Evolutionary conservation across 495 filamentous ascomycete species (phyloP).

Genomic region (Thozetella sp.): DNA sequence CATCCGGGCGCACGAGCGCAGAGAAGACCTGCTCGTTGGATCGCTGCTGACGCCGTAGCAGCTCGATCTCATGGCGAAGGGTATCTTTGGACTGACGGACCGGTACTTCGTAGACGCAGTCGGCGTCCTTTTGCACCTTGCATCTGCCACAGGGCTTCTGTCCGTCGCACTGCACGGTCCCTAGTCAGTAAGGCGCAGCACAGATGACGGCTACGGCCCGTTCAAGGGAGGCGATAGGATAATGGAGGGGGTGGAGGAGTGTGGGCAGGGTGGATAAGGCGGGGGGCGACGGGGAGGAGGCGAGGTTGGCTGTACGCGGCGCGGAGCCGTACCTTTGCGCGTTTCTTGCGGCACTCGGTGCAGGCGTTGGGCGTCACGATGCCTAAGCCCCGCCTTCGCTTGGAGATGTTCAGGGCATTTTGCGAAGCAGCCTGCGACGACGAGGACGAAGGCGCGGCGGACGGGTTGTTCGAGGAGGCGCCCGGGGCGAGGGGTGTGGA

Average conservation of each 20-base stretch:
- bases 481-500: slow-evolving; percentile 11
- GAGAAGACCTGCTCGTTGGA: slow-evolving; percentile 45
- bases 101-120: slow-evolving; percentile 55
- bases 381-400: slow-evolving; percentile 49
- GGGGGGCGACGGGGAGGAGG: background rate
- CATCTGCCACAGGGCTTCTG: slow-evolving; percentile 53
- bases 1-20: slow-evolving; percentile 41
- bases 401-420: slow-evolving; percentile 26
- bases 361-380: slow-evolving; percentile 58
- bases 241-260: background rate
- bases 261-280: background rate
- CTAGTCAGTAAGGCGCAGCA: background rate
- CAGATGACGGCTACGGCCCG: background rate
- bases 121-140: slow-evolving; percentile 42
- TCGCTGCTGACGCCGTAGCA: slow-evolving; percentile 44
- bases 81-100: slow-evolving; percentile 56
- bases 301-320: background rate
- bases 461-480: slow-evolving; percentile 20
- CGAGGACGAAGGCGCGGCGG: slow-evolving; percentile 7
- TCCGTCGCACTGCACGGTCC: slow-evolving; percentile 52
- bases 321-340: slow-evolving; percentile 45
- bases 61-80: slow-evolving; percentile 53
- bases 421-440: slow-evolving; percentile 4
- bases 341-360: slow-evolving; percentile 60
- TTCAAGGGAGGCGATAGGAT: no score